phyloP scores from a whole-genome alignment of 2,329 filamentous ascomycete genomes.

The Aspergillus novoparasiticus region DNA sequence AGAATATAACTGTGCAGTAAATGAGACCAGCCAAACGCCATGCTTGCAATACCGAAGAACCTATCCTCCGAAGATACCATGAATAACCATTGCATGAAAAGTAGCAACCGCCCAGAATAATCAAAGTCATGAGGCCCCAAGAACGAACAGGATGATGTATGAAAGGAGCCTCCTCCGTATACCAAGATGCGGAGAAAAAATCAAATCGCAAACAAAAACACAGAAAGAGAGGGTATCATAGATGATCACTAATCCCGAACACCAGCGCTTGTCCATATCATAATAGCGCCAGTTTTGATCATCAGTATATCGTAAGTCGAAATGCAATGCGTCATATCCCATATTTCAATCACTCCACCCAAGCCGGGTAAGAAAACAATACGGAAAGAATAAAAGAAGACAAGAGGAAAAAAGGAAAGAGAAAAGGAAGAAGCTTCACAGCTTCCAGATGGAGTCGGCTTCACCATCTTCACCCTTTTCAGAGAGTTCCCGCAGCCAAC shows the following conservation, averaged over 20 bases:
- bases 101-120: not conserved
- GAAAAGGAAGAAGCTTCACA: conserved; percentile 27
- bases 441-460: conserved; percentile 38
- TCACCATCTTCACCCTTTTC: conserved; percentile 35
- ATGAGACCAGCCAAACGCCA: conserved; percentile 3
- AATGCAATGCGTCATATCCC: conserved; percentile 2
- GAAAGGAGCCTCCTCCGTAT: conserved; percentile 5
- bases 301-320: conserved; percentile 18
- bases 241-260: conserved; percentile 26
- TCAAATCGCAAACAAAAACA: conserved; percentile 1
- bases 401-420: conserved; percentile 9
- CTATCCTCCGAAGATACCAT: not conserved
- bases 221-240: conserved; percentile 35
- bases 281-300: conserved; percentile 24
- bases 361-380: not conserved
- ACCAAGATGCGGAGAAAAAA: conserved; percentile 8
- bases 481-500: conserved; percentile 55
- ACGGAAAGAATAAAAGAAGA: conserved; percentile 9
- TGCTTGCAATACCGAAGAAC: not conserved
- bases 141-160: conserved; percentile 3
- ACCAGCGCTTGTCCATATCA: conserved; percentile 24
- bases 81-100: not conserved
- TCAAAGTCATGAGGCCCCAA: not conserved
- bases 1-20: not conserved
- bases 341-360: not conserved